Conservation (phyloP, 352 stramenopile species). For the Globisporangium alternatum region DNA sequence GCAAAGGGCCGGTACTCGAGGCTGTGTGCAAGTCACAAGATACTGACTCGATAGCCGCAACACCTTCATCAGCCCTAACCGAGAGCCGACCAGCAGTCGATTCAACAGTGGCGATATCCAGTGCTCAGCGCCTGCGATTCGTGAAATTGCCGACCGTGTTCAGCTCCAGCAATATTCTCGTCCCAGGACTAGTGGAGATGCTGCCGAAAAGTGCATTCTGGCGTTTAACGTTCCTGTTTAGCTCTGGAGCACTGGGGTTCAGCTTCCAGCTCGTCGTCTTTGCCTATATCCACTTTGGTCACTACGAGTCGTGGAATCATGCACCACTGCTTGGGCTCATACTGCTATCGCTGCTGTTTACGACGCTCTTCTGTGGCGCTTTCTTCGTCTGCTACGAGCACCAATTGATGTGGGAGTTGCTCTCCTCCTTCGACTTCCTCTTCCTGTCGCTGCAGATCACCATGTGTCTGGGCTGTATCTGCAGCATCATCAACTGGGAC, state of each 20-base stretch:
- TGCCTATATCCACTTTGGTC: neutral
- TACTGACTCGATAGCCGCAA: too few relatives aligned
- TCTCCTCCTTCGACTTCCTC: slow-evolving; percentile 27
- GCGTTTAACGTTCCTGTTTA: neutral
- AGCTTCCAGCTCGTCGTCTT: neutral
- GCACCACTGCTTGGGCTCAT: neutral
- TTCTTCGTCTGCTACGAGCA: slow-evolving; percentile 1
- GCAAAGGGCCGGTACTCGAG: neutral
- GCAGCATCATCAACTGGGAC: slow-evolving; percentile 21
- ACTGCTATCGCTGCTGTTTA: neutral
- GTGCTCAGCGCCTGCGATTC: neutral
- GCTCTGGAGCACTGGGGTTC: neutral
- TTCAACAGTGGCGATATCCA: neutral
- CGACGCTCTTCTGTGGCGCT: neutral
- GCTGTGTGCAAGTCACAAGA: too few relatives aligned
- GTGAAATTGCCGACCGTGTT: neutral
- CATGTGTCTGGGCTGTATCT: slow-evolving; percentile 13
- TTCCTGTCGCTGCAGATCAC: slow-evolving; percentile 28
- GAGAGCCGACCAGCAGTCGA: neutral
- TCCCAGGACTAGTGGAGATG: neutral
- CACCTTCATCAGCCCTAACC: too few relatives aligned
- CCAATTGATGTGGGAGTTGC: neutral
- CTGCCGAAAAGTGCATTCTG: neutral
- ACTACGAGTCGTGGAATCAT: neutral
- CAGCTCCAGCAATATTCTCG: neutral